Base-by-base conservation (phyloP, 2,329 filamentous ascomycete genomes). In the Colletotrichum sublineola region DNA sequence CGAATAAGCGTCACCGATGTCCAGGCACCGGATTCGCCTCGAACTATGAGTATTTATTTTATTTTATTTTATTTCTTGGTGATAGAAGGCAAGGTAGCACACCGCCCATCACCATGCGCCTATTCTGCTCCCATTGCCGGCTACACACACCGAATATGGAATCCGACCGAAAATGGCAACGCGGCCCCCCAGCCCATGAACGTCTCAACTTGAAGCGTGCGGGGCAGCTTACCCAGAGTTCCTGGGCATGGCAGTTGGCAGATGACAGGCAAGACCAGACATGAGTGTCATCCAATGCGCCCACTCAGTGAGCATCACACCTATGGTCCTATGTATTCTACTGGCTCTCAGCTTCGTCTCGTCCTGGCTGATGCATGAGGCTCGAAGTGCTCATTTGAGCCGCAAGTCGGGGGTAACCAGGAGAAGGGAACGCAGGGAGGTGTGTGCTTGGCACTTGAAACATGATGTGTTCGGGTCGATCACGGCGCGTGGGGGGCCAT, bases 401-500 rank as follows among this genome's bases (percentile, higher is more conserved):
- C 53, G 62, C 62, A 70, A 53, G 31, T 44, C 29, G 40, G 24
- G 18, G 31, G 14, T 11, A 24, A 29, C 8, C 12, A 44, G 8
- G 38, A 44, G 56, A 12, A 11, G 24, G 31, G 44, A 5, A 20
- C 12, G 8, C 33, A 29, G 44, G 60, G 60, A 57, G 36, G 20
- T 42, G 29, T 36, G 29, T n/a, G 61, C 68, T 71, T 68, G 68
- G 65, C 64, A 71, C 24, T 42, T 68, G 68, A 71, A 71, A 71
- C 68, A 63, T 57, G 42, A 68, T 52, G 57, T 60, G 68, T 68
- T 52, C 68, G 46, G 68, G 65, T 48, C 46, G 33, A 63, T 63
- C 60, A 52, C 12, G 44, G 46, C 33, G n/a, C 18, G 29, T 48
- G 15, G 58, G 9, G 24, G 20, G 14, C 31, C 15, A 20, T 33